Conservation (phyloP, 495 filamentous ascomycete genomes). For the Penicillium lividum region DNA sequence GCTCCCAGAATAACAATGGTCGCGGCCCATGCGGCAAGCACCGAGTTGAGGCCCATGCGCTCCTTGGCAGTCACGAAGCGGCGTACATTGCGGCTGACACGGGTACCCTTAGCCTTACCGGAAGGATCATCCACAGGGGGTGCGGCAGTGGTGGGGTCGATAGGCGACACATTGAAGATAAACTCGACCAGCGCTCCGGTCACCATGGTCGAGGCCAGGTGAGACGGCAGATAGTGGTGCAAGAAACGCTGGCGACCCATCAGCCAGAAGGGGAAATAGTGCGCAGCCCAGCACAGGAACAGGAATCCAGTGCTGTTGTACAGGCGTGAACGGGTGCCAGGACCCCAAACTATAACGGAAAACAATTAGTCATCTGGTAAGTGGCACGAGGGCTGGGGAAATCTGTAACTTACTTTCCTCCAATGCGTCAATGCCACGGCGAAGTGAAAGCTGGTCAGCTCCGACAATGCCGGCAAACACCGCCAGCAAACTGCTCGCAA, state of each 20-base stretch:
- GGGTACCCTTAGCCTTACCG: slow-evolving; percentile 38
- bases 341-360: slow-evolving; percentile 37
- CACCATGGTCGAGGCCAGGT: slow-evolving; percentile 89
- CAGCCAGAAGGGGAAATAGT: slow-evolving; percentile 74
- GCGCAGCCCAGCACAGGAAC: slow-evolving; percentile 82
- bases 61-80: slow-evolving; percentile 71
- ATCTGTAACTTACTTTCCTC: slow-evolving; percentile 76
- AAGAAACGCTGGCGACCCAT: slow-evolving; percentile 77
- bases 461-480: slow-evolving; percentile 91
- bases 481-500: slow-evolving; percentile 85
- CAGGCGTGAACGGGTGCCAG: slow-evolving; percentile 85
- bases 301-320: slow-evolving; percentile 99
- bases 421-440: slow-evolving; percentile 88
- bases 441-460: slow-evolving; percentile 88
- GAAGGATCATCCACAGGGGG: slow-evolving; percentile 51
- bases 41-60: slow-evolving; percentile 75
- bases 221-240: slow-evolving; percentile 81
- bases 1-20: slow-evolving; percentile 64
- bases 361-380: slow-evolving; percentile 3
- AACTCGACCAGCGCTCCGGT: slow-evolving; percentile 97
- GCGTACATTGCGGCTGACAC: slow-evolving; percentile 22
- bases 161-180: slow-evolving; percentile 86
- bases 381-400: neutral
- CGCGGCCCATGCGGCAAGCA: slow-evolving; percentile 78
- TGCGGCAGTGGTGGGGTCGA: slow-evolving; percentile 41